Percentiles rank a stretch among this genome's conserved stretches.
phyloP scores from a whole-genome alignment of 495 filamentous ascomycete species.

The Cryomyces minteri region DNA sequence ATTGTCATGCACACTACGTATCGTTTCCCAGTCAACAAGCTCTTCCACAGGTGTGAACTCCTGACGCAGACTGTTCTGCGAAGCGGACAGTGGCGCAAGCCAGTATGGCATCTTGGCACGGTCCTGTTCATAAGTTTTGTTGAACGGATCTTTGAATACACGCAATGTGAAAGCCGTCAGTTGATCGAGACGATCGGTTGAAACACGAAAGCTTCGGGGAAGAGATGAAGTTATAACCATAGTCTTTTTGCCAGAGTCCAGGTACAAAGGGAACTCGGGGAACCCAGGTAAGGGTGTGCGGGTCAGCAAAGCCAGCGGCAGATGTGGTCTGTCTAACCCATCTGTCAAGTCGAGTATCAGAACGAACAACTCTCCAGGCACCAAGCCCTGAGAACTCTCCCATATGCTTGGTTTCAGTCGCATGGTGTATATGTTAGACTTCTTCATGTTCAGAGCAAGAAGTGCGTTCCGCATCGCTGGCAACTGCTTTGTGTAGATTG shows the following conservation, averaged over 20 bases:
- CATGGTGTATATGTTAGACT: conserved; percentile 56
- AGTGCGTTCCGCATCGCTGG: conserved; percentile 80
- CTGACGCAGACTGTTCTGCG: conserved; percentile 5
- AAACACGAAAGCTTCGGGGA: conserved; percentile 22
- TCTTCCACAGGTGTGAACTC: background rate
- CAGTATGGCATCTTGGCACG: conserved; percentile 62
- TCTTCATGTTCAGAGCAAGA: conserved; percentile 66
- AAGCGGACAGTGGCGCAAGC: conserved; percentile 37
- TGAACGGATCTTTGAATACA: conserved; percentile 75
- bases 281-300: conserved; percentile 42
- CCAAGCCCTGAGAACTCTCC: conserved; percentile 30
- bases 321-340: conserved; percentile 39
- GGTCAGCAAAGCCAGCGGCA: conserved; percentile 55
- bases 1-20: conserved; percentile 33
- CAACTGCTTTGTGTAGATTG: conserved; percentile 51
- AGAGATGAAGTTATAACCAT: conserved; percentile 30
- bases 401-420: conserved; percentile 63
- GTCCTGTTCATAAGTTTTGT: conserved; percentile 56
- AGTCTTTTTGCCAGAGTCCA: conserved; percentile 40
- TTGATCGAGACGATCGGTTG: conserved; percentile 22
- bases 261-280: conserved; percentile 51
- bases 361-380: conserved; percentile 39
- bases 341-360: conserved; percentile 42
- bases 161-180: conserved; percentile 54
- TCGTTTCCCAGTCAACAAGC: conserved; percentile 36